A percentile compares a stretch with the other conserved stretches of the same genome.
Conservation (phyloP, 2,329 filamentous ascomycete species). For the Colletotrichum cereale region DNA sequence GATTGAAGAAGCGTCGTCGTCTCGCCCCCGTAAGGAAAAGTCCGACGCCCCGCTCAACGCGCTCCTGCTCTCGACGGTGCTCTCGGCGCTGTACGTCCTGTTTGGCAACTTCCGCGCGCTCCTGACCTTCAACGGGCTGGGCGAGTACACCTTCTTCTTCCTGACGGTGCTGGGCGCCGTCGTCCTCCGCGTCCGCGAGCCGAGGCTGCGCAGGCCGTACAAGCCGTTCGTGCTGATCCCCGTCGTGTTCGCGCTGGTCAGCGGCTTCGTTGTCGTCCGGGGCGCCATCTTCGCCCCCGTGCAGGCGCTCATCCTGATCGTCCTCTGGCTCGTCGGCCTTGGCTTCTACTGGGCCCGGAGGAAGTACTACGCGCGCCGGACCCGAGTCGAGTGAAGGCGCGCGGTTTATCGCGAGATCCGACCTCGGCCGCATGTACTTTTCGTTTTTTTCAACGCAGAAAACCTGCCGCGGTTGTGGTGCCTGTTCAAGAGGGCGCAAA, state of each 20-base stretch:
- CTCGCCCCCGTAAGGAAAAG: constrained; percentile 15
- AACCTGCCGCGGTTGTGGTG: too few species aligned
- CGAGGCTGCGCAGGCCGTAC: constrained; percentile 66
- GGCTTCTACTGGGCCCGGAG: constrained; percentile 52
- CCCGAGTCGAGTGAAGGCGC: not conserved
- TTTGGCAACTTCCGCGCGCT: constrained; percentile 72
- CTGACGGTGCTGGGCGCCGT: constrained; percentile 71
- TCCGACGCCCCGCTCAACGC: constrained; percentile 68
- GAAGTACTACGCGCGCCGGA: constrained; percentile 11
- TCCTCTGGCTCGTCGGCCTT: constrained; percentile 63
- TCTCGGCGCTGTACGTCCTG: constrained; percentile 69
- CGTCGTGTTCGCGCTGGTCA: constrained; percentile 66
- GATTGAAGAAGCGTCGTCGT: constrained; percentile 4
- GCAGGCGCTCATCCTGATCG: constrained; percentile 65
- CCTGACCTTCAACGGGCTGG: constrained; percentile 70
- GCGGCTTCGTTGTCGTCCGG: constrained; percentile 69
- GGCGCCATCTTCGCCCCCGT: constrained; percentile 70
- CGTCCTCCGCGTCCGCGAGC: constrained; percentile 68
- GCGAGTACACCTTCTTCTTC: constrained; percentile 75
- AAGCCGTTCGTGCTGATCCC: constrained; percentile 65
- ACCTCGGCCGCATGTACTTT: too few species aligned
- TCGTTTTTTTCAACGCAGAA: too few species aligned
- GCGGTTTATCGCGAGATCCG: too few species aligned
- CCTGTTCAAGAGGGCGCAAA: not conserved
- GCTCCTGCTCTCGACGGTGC: constrained; percentile 60